phyloP scores from a whole-genome alignment of 2,329 filamentous ascomycete species.

The Cladobotryum protrusum region DNA sequence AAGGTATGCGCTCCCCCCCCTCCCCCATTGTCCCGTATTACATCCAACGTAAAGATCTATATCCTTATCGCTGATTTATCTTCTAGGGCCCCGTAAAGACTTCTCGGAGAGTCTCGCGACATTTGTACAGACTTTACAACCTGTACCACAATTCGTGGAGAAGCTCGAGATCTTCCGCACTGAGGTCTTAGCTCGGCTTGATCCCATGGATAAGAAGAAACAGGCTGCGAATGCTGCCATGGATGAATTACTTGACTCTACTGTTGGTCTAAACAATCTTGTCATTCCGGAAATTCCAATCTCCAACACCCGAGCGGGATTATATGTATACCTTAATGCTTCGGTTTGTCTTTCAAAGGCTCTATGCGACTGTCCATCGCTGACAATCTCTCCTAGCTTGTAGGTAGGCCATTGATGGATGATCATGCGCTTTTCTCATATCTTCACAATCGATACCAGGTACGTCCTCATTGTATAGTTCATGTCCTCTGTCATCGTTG shows the following conservation, averaged over 20 bases:
- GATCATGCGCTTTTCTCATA: conserved; percentile 73
- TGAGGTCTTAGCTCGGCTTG: conserved; percentile 48
- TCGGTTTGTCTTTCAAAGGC: conserved; percentile 46
- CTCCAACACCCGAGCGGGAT: conserved; percentile 69
- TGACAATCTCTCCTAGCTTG: conserved; percentile 49
- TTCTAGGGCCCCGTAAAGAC: conserved; percentile 39
- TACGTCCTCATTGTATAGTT: conserved; percentile 28
- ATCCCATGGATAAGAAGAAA: conserved; percentile 48
- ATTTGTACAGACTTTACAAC: conserved; percentile 55
- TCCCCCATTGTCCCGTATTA: neutral
- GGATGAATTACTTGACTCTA: conserved; percentile 52
- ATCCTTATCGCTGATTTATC: neutral
- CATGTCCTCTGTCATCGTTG: neutral
- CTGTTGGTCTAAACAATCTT: conserved; percentile 49
- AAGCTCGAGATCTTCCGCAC: conserved; percentile 53
- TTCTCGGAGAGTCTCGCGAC: conserved; percentile 45
- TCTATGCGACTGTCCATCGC: neutral
- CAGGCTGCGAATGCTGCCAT: conserved; percentile 43
- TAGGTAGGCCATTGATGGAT: conserved; percentile 76
- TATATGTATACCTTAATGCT: conserved; percentile 81
- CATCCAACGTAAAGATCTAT: neutral
- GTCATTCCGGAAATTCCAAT: conserved; percentile 59
- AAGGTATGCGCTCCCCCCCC: conserved; percentile 35
- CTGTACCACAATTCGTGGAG: conserved; percentile 45
- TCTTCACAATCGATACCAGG: conserved; percentile 77